Base-by-base conservation (phyloP, 2,329 filamentous ascomycete species). In the Chaetomium globosum region DNA sequence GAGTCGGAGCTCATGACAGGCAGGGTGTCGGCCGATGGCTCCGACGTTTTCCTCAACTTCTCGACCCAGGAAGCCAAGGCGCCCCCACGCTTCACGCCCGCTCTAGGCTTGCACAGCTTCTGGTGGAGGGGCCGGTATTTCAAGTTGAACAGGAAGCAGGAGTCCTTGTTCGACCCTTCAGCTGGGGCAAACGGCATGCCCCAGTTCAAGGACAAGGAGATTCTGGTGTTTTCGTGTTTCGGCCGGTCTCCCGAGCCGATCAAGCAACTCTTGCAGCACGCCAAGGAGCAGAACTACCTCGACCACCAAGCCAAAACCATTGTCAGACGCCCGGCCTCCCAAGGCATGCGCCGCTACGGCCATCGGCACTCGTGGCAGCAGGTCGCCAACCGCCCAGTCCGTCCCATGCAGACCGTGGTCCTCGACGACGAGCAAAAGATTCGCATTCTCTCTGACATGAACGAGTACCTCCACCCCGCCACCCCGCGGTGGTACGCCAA, bases 351-450 rank as follows among this genome's bases (percentile, higher is more conserved):
- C 10, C 76, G 80, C 13, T 83, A 79, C 62, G 76, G 76, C 13
- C 77, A 77, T 7, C 73, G 79, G 3, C 73, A 79, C 61, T 78
- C 77, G 69, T 89, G 86, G 86, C 77, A 81, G 48, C 79, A 82
- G 67, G 84, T 88, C 28, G 84, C 85, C 1, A 81, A 85, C 31
- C 80, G 90, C 1, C 89, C 90, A 0, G 86, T 88, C 7, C 80
- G 90, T 19, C 88, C 89, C 0, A 89, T 94, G 80, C 82, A 83
- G 58, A 94, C 91, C 0, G 90, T 96, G 1, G 87, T 93, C 2
- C 81, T 95, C 4, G 89, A 92, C 68, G 79, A 82, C 9, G 75
- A 81, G 54, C 84, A 91, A 72, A 94, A 93, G 76, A 78, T 82
- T 1, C 80, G 82, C 36, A 81, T 94, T 3, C 77, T 93, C 10